Base-by-base conservation (phyloP, 73 alveolate genomes). In the Diophrys appendiculata region DNA sequence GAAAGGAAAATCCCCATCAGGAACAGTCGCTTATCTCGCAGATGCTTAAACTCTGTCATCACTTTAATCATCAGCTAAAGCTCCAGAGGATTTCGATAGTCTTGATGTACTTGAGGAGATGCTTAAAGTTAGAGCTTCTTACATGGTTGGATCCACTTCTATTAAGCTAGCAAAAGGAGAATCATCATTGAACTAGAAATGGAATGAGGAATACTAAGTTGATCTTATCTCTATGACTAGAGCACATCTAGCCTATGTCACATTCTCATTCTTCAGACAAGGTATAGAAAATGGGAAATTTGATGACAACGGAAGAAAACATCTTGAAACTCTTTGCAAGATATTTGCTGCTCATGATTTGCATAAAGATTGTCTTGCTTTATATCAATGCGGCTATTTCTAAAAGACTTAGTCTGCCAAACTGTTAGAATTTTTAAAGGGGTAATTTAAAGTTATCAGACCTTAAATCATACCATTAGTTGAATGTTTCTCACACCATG, bases 301-400 rank as follows among this genome's bases (percentile, higher is more conserved):
- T 18, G 54, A 64, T 29, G 85, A 71, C 24, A 33, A 3, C 8
- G 29, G 78, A 0, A 77, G 68, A 52, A 60, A 68, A 30, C 43
- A 76, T 56, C 54, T 84, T 29, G 28, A n/a, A 8, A 54, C 22
- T 8, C 74, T 84, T 13, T 67, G 73, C 30, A 84, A 73, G 64
- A 18, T 84, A 3, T 84, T 55, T 35, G 88, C 77, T 0, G 72
- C 81, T 2, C 60, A 69, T 26, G 88, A 84, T 26, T 24, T 75
- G 8, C 35, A 75, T 26, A 35, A 72, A 0, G 83, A 86, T 68
- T 72, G 80, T 30, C 26, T 71, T 0, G 34, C 69, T n/a, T 69
- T 78, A 52, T 86, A 69, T 52, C 88, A 86, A 35, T 34, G 82
- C 0, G 93, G 93, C 0, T 86, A 69, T 65, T 80, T 86, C 78